Conservation (phyloP, 371 early-diverging fungal genomes). For the Lichtheimia hyalospora region DNA sequence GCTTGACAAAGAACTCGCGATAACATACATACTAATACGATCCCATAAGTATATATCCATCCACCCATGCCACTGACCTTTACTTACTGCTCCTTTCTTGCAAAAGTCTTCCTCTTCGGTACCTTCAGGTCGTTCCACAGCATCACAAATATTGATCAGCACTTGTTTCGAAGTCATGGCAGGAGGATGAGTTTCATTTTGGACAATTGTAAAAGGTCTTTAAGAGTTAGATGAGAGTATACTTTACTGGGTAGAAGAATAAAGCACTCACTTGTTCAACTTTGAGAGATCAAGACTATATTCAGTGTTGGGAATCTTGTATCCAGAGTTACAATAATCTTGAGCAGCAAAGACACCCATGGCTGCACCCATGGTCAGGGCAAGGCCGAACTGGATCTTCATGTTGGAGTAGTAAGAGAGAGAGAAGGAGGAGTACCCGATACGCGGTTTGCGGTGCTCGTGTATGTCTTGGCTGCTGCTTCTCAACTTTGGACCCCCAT, state of each 20-base stretch:
- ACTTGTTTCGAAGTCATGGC: neutral
- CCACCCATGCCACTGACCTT: neutral
- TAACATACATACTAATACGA: slow-evolving; percentile 16
- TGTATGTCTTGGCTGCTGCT: no score
- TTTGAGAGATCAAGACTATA: slow-evolving; percentile 20
- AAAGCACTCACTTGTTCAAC: slow-evolving; percentile 14
- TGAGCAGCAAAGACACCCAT: slow-evolving; percentile 8
- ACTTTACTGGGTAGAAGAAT: neutral
- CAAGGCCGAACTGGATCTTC: slow-evolving; percentile 11
- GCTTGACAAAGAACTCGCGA: slow-evolving; percentile 7
- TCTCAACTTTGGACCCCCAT: no score
- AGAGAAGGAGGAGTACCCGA: neutral
- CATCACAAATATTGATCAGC: slow-evolving; percentile 21
- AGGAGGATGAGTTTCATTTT: slow-evolving; percentile 6
- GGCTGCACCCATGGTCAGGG: slow-evolving; percentile 4
- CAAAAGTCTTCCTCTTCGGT: slow-evolving; percentile 14
- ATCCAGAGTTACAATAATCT: slow-evolving; percentile 12
- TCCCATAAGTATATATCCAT: neutral
- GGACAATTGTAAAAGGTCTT: slow-evolving; percentile 12
- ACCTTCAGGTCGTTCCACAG: slow-evolving; percentile 10
- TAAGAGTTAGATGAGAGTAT: neutral
- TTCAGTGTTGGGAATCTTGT: slow-evolving; percentile 1
- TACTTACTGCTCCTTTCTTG: slow-evolving; percentile 16
- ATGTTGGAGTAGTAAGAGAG: neutral
- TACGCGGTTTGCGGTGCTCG: no score